A percentile compares a stretch with the other conserved stretches of the same genome.
Evolutionary conservation across 768 basidiomycete genomes (phyloP).

Genomic region (Leccinum boreale): DNA sequence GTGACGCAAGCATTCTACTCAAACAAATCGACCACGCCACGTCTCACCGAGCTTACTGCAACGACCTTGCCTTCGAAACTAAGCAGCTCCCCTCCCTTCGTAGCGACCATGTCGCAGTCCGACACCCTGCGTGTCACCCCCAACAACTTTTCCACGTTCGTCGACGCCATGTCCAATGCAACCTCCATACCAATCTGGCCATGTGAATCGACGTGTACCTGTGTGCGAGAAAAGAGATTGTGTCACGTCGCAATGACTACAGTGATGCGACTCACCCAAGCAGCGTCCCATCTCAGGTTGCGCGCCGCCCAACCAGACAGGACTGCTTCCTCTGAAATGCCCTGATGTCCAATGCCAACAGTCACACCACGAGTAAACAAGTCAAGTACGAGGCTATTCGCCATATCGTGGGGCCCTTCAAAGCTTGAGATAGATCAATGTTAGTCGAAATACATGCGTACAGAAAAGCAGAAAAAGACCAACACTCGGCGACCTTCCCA

Average conservation of each 20-base stretch:
- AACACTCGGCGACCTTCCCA: conserved; percentile 72
- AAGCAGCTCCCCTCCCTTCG: conserved; percentile 37
- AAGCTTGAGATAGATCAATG: conserved; percentile 34
- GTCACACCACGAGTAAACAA: conserved; percentile 57
- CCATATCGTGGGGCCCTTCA: conserved; percentile 69
- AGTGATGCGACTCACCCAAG: conserved; percentile 79
- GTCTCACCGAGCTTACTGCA: conserved; percentile 37
- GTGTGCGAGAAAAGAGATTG: neutral
- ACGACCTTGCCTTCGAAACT: conserved; percentile 45
- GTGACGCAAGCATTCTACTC: neutral
- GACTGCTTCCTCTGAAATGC: conserved; percentile 51
- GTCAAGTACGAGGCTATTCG: conserved; percentile 63
- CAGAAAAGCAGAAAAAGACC: conserved; percentile 15
- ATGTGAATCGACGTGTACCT: conserved; percentile 36
- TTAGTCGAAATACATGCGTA: neutral
- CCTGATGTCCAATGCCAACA: conserved; percentile 50
- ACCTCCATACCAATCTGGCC: conserved; percentile 39
- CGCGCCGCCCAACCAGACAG: conserved; percentile 81
- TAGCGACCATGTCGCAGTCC: conserved; percentile 39
- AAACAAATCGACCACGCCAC: conserved; percentile 38
- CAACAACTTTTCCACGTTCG: conserved; percentile 42
- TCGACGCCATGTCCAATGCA: conserved; percentile 40
- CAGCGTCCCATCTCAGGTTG: conserved; percentile 84
- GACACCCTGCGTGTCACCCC: conserved; percentile 28
- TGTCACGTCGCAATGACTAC: neutral